Percentiles rank a stretch among this genome's conserved stretches.
These are phyloP conservation scores for Hymenoscyphus scutula DNA, from an alignment of 2,329 filamentous ascomycete genomes.

Conservation along the genomic window DNA sequence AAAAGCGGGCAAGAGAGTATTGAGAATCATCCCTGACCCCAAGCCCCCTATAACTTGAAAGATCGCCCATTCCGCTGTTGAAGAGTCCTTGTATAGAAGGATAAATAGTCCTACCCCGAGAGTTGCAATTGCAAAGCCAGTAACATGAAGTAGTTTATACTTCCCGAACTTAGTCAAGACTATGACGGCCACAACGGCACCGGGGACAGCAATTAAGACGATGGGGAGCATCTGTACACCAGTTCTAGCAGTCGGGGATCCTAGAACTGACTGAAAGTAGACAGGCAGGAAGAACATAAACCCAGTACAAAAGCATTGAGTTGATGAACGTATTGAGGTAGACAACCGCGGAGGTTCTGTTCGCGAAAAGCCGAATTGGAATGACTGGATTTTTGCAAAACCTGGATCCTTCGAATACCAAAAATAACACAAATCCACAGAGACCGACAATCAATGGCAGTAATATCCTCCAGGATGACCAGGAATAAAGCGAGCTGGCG, in stretches of 20 bases:
- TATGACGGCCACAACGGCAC: not conserved
- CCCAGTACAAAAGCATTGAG: not conserved
- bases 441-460: not conserved
- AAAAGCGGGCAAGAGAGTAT: not conserved
- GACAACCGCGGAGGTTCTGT: not conserved
- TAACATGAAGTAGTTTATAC: not conserved
- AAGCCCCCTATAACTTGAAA: not conserved
- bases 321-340: not conserved
- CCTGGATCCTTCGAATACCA: not conserved
- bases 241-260: not conserved
- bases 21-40: conserved; percentile 5
- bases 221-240: not conserved
- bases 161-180: conserved; percentile 1
- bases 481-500: not conserved
- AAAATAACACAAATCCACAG: not conserved
- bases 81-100: not conserved
- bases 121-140: not conserved
- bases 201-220: not conserved
- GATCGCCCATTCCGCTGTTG: not conserved
- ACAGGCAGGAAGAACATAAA: not conserved
- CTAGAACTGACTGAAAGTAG: not conserved
- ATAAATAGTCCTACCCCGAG: not conserved
- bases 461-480: not conserved
- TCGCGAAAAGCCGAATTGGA: not conserved
- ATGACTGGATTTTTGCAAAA: not conserved